Conservation (phyloP, 2,329 filamentous ascomycete species). For the Aspergillus novoparasiticus region DNA sequence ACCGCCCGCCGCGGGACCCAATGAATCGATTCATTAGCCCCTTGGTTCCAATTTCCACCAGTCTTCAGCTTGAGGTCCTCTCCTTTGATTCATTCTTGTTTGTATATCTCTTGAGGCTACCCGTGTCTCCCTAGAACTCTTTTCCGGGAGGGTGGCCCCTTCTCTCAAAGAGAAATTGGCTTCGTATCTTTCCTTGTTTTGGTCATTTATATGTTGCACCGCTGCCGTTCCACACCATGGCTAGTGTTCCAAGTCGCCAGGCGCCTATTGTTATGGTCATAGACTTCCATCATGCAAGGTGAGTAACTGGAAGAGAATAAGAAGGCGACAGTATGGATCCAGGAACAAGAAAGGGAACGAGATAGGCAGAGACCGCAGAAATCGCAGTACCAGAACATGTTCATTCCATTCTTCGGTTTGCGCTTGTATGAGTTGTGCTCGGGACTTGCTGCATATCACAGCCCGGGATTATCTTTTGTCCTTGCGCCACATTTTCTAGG, state of each 20-base stretch:
- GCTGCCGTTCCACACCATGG: constrained; percentile 27
- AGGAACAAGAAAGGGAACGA: background rate
- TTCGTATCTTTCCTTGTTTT: constrained; percentile 18
- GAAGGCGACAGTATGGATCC: background rate
- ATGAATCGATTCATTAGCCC: constrained; percentile 5
- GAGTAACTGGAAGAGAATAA: constrained; percentile 20
- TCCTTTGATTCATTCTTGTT: background rate
- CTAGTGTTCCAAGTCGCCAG: constrained; percentile 50
- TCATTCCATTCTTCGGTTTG: background rate
- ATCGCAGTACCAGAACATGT: background rate
- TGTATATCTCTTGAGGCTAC: constrained; percentile 10
- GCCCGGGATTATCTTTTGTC: background rate
- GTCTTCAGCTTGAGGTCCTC: constrained; percentile 1
- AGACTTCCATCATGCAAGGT: constrained; percentile 77
- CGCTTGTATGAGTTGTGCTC: background rate
- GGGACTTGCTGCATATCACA: background rate
- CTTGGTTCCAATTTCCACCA: constrained; percentile 12
- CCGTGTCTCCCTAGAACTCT: constrained; percentile 6
- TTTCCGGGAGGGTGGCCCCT: constrained; percentile 14
- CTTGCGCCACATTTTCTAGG: background rate
- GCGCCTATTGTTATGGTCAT: constrained; percentile 75
- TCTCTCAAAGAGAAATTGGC: constrained; percentile 13
- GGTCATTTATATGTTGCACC: constrained; percentile 13
- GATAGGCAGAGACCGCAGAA: background rate
- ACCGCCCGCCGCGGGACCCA: constrained; percentile 24